Conservation (phyloP, 805 yeast species). For the Saccharomyces eubayanus region DNA sequence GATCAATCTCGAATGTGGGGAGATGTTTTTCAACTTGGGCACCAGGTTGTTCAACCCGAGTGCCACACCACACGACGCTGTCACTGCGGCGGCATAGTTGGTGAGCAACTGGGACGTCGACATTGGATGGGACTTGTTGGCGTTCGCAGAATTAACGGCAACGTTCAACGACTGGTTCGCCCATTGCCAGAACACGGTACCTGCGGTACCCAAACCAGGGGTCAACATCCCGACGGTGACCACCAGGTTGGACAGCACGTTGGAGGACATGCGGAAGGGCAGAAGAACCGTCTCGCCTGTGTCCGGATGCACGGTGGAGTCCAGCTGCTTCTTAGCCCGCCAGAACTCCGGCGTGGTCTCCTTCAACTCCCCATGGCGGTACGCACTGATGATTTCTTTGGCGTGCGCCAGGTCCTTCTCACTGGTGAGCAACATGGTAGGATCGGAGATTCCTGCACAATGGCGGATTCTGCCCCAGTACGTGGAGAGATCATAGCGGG, state of each 20-base stretch:
- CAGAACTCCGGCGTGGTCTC: conserved; percentile 75
- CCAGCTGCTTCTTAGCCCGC: conserved; percentile 79
- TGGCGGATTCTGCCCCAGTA: conserved; percentile 94
- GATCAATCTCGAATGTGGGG: conserved; percentile 61
- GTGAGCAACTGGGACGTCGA: conserved; percentile 67
- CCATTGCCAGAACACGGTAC: conserved; percentile 95
- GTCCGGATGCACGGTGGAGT: conserved; percentile 93
- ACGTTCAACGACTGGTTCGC: conserved; percentile 96
- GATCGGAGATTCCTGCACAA: conserved; percentile 88
- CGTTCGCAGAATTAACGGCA: conserved; percentile 92
- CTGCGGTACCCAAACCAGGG: conserved; percentile 81
- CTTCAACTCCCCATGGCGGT: conserved; percentile 56
- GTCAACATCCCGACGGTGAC: conserved; percentile 98
- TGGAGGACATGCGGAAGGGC: conserved; percentile 96
- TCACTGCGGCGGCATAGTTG: conserved; percentile 80
- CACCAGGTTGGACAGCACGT: conserved; percentile 85
- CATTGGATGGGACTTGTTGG: conserved; percentile 90
- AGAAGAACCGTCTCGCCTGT: conserved; percentile 86
- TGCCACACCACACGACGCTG: conserved; percentile 93
- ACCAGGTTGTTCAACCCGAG: conserved; percentile 84
- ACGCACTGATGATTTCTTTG: conserved; percentile 57
- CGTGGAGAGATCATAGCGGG: conserved; percentile 68
- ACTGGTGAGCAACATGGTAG: conserved; percentile 75
- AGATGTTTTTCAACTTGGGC: conserved; percentile 68
- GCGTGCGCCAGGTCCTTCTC: conserved; percentile 55